Percentiles rank a stretch among this genome's conserved stretches.
Evolutionary conservation across 2,329 filamentous ascomycete genomes (phyloP).

Genomic region (Ophiostoma triangulosporum): DNA sequence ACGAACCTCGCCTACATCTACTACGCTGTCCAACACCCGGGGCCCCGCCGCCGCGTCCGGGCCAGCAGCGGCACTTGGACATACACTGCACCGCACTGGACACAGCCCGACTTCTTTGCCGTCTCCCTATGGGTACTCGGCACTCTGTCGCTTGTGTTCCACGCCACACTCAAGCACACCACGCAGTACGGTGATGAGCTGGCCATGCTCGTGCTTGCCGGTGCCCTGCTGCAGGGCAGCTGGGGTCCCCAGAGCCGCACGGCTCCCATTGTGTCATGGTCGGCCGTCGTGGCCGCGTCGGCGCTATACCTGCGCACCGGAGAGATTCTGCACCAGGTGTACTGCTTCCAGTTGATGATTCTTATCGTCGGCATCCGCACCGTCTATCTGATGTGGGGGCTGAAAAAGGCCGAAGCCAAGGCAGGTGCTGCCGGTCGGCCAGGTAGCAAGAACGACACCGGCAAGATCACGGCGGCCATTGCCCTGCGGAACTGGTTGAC

Average conservation of each 20-base stretch:
- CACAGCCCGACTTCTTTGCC: slow-evolving; percentile 27
- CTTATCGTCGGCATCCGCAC: slow-evolving; percentile 21
- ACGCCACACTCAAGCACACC: slow-evolving; percentile 29
- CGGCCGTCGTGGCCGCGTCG: slow-evolving; percentile 27
- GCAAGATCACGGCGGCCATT: neutral
- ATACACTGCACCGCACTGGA: slow-evolving; percentile 5
- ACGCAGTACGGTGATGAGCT: slow-evolving; percentile 40
- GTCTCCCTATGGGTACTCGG: slow-evolving; percentile 28
- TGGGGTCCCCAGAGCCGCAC: slow-evolving; percentile 29
- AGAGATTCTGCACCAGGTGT: slow-evolving; percentile 30
- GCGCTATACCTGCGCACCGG: slow-evolving; percentile 29
- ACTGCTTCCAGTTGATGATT: slow-evolving; percentile 24
- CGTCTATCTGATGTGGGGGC: slow-evolving; percentile 21
- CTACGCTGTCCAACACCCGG: slow-evolving; percentile 26
- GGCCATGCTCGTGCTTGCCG: slow-evolving; percentile 42
- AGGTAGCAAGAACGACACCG: neutral
- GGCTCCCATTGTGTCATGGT: slow-evolving; percentile 23
- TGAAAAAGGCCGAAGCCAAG: slow-evolving; percentile 11
- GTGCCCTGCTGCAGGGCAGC: slow-evolving; percentile 36
- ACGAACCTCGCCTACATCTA: slow-evolving; percentile 37
- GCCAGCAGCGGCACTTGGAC: neutral
- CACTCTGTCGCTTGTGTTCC: slow-evolving; percentile 29
- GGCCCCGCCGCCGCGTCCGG: neutral
- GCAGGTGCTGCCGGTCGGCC: too few species aligned
- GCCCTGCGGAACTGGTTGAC: neutral